Evolutionary conservation across 2,329 filamentous ascomycete species (phyloP).

Genomic region (Fusarium cicatricum): DNA sequence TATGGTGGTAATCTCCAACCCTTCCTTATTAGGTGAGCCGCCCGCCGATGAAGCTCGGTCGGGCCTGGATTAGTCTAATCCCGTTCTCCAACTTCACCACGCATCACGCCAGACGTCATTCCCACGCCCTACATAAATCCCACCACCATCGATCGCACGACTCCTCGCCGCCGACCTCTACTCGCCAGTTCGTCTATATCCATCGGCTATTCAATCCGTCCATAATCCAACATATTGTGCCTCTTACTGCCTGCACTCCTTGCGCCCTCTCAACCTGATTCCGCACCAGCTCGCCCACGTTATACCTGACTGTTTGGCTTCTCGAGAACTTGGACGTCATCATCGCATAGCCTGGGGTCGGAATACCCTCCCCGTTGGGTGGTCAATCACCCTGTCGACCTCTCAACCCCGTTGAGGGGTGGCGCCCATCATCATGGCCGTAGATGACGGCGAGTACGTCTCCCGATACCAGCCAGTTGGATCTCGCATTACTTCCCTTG

Average conservation of each 20-base stretch:
- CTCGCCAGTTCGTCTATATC: constrained; percentile 2
- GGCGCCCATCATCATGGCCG: constrained; percentile 56
- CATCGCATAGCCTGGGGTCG: constrained; percentile 13
- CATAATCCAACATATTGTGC: neutral
- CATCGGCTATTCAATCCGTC: neutral
- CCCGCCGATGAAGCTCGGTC: constrained; percentile 7
- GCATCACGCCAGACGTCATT: constrained; percentile 41
- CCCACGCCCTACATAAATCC: constrained; percentile 27
- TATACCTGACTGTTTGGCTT: constrained; percentile 8
- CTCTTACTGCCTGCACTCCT: neutral
- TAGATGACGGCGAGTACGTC: constrained; percentile 62
- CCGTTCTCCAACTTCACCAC: constrained; percentile 24
- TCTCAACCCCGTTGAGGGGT: constrained; percentile 25
- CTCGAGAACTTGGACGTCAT: constrained; percentile 8
- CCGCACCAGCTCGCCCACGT: constrained; percentile 10
- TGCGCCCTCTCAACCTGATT: neutral
- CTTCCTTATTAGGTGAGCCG: neutral
- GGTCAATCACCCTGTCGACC: constrained; percentile 10
- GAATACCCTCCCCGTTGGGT: constrained; percentile 13
- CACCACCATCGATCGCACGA: constrained; percentile 21
- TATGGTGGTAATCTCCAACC: too few relatives aligned
- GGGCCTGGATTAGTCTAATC: constrained; percentile 33
- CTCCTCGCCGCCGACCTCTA: constrained; percentile 5
- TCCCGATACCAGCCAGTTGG: neutral
- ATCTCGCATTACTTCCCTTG: constrained; percentile 1